Evolutionary conservation across 2,329 filamentous ascomycete genomes (phyloP), one percentile per base, ranked within the genome.

Genomic region (Penicillium sp.): DNA sequence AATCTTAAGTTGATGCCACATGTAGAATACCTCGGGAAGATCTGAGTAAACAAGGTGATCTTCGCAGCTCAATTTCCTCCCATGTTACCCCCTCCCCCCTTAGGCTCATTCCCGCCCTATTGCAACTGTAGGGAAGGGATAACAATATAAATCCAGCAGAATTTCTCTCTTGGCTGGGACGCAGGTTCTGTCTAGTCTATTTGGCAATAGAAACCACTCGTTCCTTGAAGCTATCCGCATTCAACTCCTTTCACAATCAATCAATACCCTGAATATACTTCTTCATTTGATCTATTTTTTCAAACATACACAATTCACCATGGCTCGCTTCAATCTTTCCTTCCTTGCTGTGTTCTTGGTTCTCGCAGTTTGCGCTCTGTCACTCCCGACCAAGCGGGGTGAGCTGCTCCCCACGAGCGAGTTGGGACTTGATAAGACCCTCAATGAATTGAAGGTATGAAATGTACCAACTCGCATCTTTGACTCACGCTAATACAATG

Each of bases 251-350:
- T 55, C 14, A 18, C 18, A 31, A 31, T 42, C 18, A 31, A 31
- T 42, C 53, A 25, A n/a, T 27, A 26, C 51, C 60, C 9, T 22
- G 2, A 22, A 55, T 51, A 55, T 55, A 56, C 25, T 49, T 49
- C 31, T 57, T 56, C 33, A 33, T 11, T 41, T 44, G 0, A 48
- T 50, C 37, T 22, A 52, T 25, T 55, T 57, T 46, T 14, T 44
- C 22, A n/a, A 44, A 27, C 20, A 47, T 31, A 59, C 23, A 37
- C 31, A 23, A 53, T 55, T 40, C 57, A 67, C 27, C 57, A 73
- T 73, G 71, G 61, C 67, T 42, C 71, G 69, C 37, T 60, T 70
- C 61, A 71, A 45, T 41, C 40, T 71, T 22, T 69, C 67, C 25
- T 56, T 70, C 49, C 54, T 72, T 26, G 64, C 69, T 18, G 51